Evolutionary conservation across 345 rosid genomes (phyloP), one percentile per base, ranked within the genome.

Genomic region (Cardamine chenopodiifolia): DNA sequence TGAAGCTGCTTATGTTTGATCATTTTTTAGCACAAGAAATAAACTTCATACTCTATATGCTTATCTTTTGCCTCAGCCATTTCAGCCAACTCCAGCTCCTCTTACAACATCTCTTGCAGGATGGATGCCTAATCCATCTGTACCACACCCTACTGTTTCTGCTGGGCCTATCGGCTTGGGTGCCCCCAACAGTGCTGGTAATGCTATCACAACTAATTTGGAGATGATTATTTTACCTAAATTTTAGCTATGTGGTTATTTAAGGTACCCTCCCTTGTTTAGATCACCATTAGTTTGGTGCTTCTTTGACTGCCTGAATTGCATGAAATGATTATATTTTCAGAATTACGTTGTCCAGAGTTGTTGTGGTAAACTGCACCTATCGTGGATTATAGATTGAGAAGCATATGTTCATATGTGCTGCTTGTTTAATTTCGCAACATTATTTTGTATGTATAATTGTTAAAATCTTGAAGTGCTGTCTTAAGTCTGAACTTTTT

Each of bases 41-140:
- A 70, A 50, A 56, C 62, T 40, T 74, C 25, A 14, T 52, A 13
- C 18, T 57, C 15, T 56, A 13, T 39, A 62, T 68, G 72, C 28
- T 25, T 56, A 28, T 50, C 42, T 49, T 7, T 48, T 60, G 34
- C 34, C 62, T 68, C 85, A 84, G 85, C 87, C 82, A 39, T 82
- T 84, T 72, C 87, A 84, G 79, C 77, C 78, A 32, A 74, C 79
- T 71, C 87, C 80, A 53, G 83, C 85, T 64, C 66, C 82, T 63
- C 83, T 81, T 64, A 74, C 83, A 53, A 75, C 87, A 60, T 79
- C 87, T 59, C 83, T 78, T 64, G 85, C 85, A 34, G 87, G 87
- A 72, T 82, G 87, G 85, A 84, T 84, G 83, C 77, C 85, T 64
- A 82, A 77, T 65, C 83, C 87, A 74, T 79, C 87, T 37, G 80